Evolutionary conservation across 345 rosid genomes (phyloP).

Genomic region (Brassica incana): DNA sequence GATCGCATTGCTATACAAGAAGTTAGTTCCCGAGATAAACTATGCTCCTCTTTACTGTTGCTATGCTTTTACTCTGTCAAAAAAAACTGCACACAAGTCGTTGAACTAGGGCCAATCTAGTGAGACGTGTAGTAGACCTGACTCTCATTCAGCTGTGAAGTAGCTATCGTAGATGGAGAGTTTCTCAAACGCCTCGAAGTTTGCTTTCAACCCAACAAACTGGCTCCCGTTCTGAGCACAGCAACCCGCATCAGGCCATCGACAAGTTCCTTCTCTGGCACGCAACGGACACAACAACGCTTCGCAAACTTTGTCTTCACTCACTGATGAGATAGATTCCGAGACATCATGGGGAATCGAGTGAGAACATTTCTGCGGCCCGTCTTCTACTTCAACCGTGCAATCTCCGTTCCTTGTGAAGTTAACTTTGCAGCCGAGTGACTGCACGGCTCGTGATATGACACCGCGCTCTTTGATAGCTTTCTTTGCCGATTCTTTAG

Average conservation of each 20-base stretch:
- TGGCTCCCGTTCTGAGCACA: constrained; percentile 86
- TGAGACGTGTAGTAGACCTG: neutral
- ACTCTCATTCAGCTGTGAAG: constrained; percentile 56
- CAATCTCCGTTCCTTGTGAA: constrained; percentile 63
- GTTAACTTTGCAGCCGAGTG: constrained; percentile 84
- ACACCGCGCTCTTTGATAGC: constrained; percentile 68
- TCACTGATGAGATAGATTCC: constrained; percentile 54
- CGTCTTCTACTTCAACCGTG: constrained; percentile 56
- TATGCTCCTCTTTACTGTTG: constrained; percentile 21
- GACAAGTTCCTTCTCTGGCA: constrained; percentile 71
- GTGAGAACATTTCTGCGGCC: constrained; percentile 37
- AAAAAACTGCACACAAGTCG: constrained; percentile 11
- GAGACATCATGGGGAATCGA: constrained; percentile 56
- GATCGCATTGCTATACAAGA: constrained; percentile 35
- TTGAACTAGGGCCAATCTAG: neutral
- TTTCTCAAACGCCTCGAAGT: constrained; percentile 83
- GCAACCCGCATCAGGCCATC: constrained; percentile 92
- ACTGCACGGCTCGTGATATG: constrained; percentile 73
- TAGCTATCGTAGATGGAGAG: constrained; percentile 76
- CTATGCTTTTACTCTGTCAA: constrained; percentile 35
- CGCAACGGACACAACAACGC: constrained; percentile 57
- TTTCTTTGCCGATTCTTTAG: constrained; percentile 63
- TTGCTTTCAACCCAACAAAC: constrained; percentile 75
- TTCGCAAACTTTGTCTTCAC: constrained; percentile 64
- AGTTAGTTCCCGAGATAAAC: constrained; percentile 30